Evolutionary conservation across 1,284 basidiomycete genomes (phyloP).

Genomic region (Pholiota adiposa): DNA sequence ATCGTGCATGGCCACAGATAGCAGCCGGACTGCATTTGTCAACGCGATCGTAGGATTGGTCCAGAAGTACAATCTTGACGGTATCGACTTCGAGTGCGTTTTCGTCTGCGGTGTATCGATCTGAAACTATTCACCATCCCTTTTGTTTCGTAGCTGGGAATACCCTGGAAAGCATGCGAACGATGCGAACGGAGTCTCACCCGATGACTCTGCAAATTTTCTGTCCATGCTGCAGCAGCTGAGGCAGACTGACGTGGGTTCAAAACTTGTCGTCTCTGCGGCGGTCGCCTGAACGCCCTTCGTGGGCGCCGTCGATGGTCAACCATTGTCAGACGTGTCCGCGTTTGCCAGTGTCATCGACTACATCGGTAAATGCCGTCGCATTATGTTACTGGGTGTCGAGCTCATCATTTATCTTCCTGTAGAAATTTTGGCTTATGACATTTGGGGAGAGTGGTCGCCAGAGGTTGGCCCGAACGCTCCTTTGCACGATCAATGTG

Average conservation of each 20-base stretch:
- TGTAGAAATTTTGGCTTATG: constrained; percentile 82
- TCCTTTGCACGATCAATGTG: constrained; percentile 81
- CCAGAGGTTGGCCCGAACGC: constrained; percentile 57
- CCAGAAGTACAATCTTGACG: constrained; percentile 67
- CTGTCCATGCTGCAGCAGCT: constrained; percentile 76
- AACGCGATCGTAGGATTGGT: constrained; percentile 64
- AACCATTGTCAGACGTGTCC: constrained; percentile 67
- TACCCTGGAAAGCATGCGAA: constrained; percentile 71
- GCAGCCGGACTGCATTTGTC: constrained; percentile 67
- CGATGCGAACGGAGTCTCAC: constrained; percentile 62
- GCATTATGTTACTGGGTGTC: background rate
- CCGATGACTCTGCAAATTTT: constrained; percentile 67
- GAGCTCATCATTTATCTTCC: background rate
- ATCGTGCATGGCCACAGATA: constrained; percentile 56
- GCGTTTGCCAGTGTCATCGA: constrained; percentile 74
- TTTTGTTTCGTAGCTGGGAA: constrained; percentile 66
- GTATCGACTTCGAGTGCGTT: constrained; percentile 77
- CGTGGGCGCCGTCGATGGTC: constrained; percentile 56
- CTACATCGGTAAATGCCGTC: constrained; percentile 50
- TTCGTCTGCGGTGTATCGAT: background rate
- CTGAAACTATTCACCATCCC: no score
- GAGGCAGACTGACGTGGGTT: constrained; percentile 54
- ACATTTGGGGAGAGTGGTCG: constrained; percentile 69
- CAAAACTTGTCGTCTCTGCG: constrained; percentile 72
- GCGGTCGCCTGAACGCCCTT: constrained; percentile 75